These are phyloP conservation scores for Trifolium subterraneum DNA, from an alignment of 306 rosid species.

Conservation along the genomic window DNA sequence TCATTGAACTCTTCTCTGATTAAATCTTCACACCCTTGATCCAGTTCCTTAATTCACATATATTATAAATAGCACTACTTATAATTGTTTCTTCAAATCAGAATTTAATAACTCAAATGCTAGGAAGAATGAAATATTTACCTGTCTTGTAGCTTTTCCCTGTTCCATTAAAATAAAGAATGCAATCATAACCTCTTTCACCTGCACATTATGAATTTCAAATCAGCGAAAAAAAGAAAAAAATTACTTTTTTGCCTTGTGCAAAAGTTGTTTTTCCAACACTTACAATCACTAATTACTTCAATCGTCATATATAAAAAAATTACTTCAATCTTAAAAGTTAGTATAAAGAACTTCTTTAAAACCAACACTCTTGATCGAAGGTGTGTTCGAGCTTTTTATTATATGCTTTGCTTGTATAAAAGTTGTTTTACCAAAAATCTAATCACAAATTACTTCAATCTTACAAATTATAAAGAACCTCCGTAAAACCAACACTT, in stretches of 20 bases:
- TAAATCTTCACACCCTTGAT: conserved; percentile 77
- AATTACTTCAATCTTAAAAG: background rate
- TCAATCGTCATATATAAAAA: no score
- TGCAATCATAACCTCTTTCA: conserved; percentile 86
- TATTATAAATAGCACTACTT: conserved; percentile 22
- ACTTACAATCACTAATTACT: background rate
- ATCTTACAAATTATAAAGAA: background rate
- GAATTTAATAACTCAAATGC: background rate
- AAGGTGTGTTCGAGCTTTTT: no score
- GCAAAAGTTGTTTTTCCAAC: background rate
- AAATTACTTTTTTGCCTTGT: background rate
- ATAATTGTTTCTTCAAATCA: background rate
- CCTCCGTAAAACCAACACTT: background rate
- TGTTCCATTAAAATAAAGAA: conserved; percentile 89
- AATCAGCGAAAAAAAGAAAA: background rate
- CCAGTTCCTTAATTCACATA: conserved; percentile 70
- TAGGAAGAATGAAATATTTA: background rate
- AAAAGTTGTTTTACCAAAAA: background rate
- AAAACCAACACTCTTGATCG: no score
- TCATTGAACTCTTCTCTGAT: conserved; percentile 74
- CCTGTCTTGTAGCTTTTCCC: conserved; percentile 82
- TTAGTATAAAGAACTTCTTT: no score
- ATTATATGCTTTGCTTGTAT: background rate
- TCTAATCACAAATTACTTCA: background rate
- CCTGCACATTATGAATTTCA: conserved; percentile 53